Percentiles rank a stretch among this genome's conserved stretches.
phyloP scores from a whole-genome alignment of 2,329 filamentous ascomycete genomes.

The Dothideomycetes sp. region DNA sequence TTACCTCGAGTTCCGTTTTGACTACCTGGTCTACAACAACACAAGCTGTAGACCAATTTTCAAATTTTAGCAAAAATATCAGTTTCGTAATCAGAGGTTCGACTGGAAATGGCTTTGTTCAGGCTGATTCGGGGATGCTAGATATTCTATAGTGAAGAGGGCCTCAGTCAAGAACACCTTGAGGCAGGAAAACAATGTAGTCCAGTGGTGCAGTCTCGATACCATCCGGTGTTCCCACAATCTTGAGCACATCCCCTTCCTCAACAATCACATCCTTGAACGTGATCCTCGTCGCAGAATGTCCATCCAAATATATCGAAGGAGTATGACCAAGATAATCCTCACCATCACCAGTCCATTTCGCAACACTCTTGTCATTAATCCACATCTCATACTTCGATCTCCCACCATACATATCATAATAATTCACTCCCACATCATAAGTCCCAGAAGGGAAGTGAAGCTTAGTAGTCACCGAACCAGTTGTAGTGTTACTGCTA shows the following conservation, averaged over 20 bases:
- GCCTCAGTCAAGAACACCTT: conserved; percentile 45
- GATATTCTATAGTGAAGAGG: no score
- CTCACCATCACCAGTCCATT: conserved; percentile 47
- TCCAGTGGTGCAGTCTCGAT: conserved; percentile 57
- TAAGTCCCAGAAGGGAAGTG: conserved; percentile 47
- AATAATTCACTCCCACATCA: conserved; percentile 58
- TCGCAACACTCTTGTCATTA: conserved; percentile 44
- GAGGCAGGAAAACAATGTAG: conserved; percentile 55
- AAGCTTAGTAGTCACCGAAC: conserved; percentile 41
- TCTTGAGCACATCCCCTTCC: conserved; percentile 44
- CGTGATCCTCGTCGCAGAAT: conserved; percentile 54
- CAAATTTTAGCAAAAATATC: no score
- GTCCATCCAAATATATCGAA: conserved; percentile 52
- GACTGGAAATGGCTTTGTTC: no score
- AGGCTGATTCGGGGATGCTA: no score
- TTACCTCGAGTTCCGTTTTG: no score
- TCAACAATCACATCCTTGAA: conserved; percentile 44
- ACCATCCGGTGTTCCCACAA: conserved; percentile 51
- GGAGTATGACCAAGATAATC: conserved; percentile 53
- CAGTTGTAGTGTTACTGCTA: conserved; percentile 41
- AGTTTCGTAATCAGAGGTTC: no score
- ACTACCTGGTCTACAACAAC: no score
- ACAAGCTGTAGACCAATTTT: no score
- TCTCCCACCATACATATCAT: conserved; percentile 50
- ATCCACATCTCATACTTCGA: conserved; percentile 48